phyloP scores from a whole-genome alignment of 306 rosid species.

The Lupinus albus region DNA sequence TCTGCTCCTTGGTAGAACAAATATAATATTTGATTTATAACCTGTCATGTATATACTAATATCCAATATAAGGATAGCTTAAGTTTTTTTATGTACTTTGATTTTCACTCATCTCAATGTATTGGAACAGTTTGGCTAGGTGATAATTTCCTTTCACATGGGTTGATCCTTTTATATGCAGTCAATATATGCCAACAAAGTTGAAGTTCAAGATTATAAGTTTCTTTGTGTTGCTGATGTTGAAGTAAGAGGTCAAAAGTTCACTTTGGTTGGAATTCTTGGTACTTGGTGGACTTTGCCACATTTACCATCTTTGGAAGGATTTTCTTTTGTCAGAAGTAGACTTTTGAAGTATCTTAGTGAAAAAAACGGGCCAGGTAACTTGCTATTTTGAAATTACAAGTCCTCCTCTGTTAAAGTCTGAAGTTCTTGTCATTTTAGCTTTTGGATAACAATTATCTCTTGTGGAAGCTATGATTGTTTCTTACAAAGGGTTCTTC shows the following conservation, averaged over 20 bases:
- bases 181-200: slow-evolving; percentile 71
- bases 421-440: slow-evolving; percentile 18
- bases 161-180: slow-evolving; percentile 44
- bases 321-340: slow-evolving; percentile 41
- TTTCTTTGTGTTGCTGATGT: slow-evolving; percentile 66
- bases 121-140: slow-evolving; percentile 13
- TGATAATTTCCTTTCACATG: slow-evolving; percentile 30
- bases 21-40: slow-evolving; percentile 4
- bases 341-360: slow-evolving; percentile 42
- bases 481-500: neutral
- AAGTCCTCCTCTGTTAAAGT: slow-evolving; percentile 1
- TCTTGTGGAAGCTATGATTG: neutral
- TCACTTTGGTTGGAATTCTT: slow-evolving; percentile 70
- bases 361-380: slow-evolving; percentile 29
- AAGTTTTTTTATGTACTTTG: neutral
- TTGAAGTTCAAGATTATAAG: slow-evolving; percentile 75
- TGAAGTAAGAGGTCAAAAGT: slow-evolving; percentile 56
- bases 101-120: slow-evolving; percentile 9
- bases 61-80: slow-evolving; percentile 3
- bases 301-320: slow-evolving; percentile 29
- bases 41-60: neutral
- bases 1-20: slow-evolving; percentile 9
- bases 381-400: slow-evolving; percentile 5
- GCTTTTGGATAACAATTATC: slow-evolving; percentile 20
- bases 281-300: slow-evolving; percentile 83